These are phyloP conservation scores for Backusella liffmaniae DNA, from an alignment of 192 early-diverging fungal species.

Conservation along the genomic window DNA sequence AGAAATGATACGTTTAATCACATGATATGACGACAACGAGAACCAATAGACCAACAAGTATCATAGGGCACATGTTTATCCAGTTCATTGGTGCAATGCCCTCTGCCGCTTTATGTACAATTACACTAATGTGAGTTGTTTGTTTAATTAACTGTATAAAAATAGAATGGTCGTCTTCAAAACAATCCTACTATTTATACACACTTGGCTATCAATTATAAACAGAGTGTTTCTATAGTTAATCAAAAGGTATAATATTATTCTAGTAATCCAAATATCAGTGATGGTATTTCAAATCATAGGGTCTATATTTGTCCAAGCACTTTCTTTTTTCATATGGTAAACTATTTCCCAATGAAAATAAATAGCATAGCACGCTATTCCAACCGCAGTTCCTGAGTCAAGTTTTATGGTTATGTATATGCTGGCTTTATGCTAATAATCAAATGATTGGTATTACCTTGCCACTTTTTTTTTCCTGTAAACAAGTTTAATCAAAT, in stretches of 20 bases:
- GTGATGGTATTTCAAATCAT: not conserved
- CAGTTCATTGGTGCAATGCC: slow-evolving; percentile 45
- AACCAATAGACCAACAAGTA: slow-evolving; percentile 41
- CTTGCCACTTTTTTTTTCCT: not conserved
- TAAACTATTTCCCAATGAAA: not conserved
- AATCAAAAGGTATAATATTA: not conserved
- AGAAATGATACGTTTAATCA: slow-evolving; percentile 50
- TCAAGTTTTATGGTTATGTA: not conserved
- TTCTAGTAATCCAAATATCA: not conserved
- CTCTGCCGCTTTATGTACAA: slow-evolving; percentile 25
- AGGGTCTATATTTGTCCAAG: not conserved
- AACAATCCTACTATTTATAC: slow-evolving; percentile 35
- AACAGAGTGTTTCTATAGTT: not conserved
- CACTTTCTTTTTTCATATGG: not conserved
- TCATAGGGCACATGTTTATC: slow-evolving; percentile 52
- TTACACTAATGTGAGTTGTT: slow-evolving; percentile 40
- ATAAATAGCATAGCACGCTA: not conserved
- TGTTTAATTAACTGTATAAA: not conserved
- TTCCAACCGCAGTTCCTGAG: not conserved
- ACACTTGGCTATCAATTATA: slow-evolving; percentile 49
- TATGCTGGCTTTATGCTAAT: not conserved
- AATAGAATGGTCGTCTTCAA: not conserved
- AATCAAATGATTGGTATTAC: not conserved
- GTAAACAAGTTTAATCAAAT: too few relatives aligned
- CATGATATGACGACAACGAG: not conserved